Conservation (phyloP, 805 yeast species). For the Starmera caribaea region DNA sequence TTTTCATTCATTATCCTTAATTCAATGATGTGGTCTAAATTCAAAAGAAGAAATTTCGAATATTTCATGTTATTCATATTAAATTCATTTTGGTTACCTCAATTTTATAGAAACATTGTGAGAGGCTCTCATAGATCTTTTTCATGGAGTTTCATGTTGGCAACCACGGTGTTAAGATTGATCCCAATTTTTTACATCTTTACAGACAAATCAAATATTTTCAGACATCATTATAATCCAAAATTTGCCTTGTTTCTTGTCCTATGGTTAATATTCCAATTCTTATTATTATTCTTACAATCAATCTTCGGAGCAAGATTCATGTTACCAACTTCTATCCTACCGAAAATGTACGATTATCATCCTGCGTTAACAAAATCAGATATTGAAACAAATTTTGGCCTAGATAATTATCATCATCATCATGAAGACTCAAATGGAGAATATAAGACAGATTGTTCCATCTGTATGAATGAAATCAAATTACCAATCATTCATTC, state of each 20-base stretch:
- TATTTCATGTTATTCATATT: slow-evolving; percentile 37
- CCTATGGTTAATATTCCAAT: slow-evolving; percentile 53
- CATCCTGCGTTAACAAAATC: slow-evolving; percentile 54
- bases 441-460: slow-evolving; percentile 59
- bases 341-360: slow-evolving; percentile 80
- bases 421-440: slow-evolving; percentile 13
- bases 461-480: slow-evolving; percentile 83
- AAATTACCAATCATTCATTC: slow-evolving; percentile 39
- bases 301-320: slow-evolving; percentile 69
- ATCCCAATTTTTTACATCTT: slow-evolving; percentile 59
- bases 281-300: slow-evolving; percentile 50
- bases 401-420: slow-evolving; percentile 37
- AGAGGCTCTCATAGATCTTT: slow-evolving; percentile 62
- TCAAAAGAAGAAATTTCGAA: slow-evolving; percentile 47
- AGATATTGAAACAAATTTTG: slow-evolving; percentile 57
- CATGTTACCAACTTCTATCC: slow-evolving; percentile 62
- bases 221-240: slow-evolving; percentile 59
- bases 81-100: slow-evolving; percentile 84
- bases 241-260: slow-evolving; percentile 35
- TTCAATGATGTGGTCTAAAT: slow-evolving; percentile 54
- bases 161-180: slow-evolving; percentile 53
- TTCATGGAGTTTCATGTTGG: slow-evolving; percentile 66
- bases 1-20: slow-evolving; percentile 49
- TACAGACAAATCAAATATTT: slow-evolving; percentile 44
- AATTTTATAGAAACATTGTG: slow-evolving; percentile 65